Base-by-base conservation (phyloP, 495 filamentous ascomycete genomes). In the Lichenothelia convexa region DNA sequence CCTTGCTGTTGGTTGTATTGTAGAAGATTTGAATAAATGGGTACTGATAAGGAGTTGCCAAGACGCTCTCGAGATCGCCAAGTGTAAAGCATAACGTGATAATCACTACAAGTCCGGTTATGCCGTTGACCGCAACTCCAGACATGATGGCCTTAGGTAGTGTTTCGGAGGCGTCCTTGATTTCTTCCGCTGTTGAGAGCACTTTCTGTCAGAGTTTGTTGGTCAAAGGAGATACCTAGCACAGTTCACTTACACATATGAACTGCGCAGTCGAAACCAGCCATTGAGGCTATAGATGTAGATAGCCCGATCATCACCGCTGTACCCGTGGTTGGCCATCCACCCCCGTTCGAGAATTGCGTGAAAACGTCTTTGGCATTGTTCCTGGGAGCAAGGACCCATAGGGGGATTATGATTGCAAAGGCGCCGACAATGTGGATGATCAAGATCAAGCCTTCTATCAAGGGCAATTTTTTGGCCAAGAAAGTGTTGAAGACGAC, bases 401-500 rank as follows among this genome's bases (percentile, higher is more conserved):
- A 39, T 5, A 41, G 32, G 4, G 30, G 38, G 5, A 40, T 6
- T 23, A 36, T 24, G 7, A 41, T 22, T 3, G 31, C 33, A 12
- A 17, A 12, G 34, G 32, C 35, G 4, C 39, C 40, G 20, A 39
- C 30, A 21, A 46, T 24, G 35, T 46, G 41, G 1, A 46, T 12
- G 19, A 39, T 15, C 3, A 46, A 9, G 3, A 45, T 15, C 6
- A 15, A n/a, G 6, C 39, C 39, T 36, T 48, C 42, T 8, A 48
- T 24, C 1, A 39, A 12, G 11, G 45, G 42, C 3, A 48, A 31
- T 13, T 19, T 11, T 11, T 21, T 36, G 15, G 38, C 43, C 1
- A 38, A 11, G 4, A 60, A 26, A 0, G 50, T 50, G 43, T 70
- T 70, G 48, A 65, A 47, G 2, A 47, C 52, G 0, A 68, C 36